Evolutionary conservation across 805 yeast species (phyloP), one percentile per base, ranked within the genome.

Genomic region (Candida loeiensis): DNA sequence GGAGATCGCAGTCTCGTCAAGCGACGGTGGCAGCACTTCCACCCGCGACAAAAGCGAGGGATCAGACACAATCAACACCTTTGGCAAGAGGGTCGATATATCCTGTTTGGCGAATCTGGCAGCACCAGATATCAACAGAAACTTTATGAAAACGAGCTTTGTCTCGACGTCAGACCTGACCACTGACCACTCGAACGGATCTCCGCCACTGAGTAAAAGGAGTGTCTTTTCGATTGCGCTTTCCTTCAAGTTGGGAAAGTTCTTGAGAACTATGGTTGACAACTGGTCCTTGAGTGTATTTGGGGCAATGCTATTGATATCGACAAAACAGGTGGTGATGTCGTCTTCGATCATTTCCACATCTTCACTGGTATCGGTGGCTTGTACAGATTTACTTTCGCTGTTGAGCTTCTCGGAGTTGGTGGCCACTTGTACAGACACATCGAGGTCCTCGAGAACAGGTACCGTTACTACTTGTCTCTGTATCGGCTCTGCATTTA

Each of bases 211-310:
- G 22, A 30, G 39, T 31, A 14, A 37, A 15, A 2, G 43, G 18
- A 73, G 46, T 0, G 70, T 41, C 36, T 56, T 61, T 41, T 70
- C 76, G 16, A 69, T 50, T 1, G 58, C 49, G 1, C 44, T 40
- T 29, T 50, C 50, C 22, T 53, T 48, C 4, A 69, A 44, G 11
- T 55, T 57, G 5, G 66, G 68, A 38, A 73, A 59, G 28, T 62
- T 62, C 17, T 55, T 50, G 9, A 71, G 44, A 4, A 60, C 49
- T 2, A 69, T 51, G 3, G 64, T 59, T 34, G 53, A 47, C 4
- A 69, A 39, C 40, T 73, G 74, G 13, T 38, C 37, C 31, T 59
- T 53, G 28, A 66, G 51, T 30, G 58, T 66, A 1, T 41, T 37
- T 0, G 74, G 73, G 3, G 38, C 42, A 25, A 72, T 59, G 3